Evolutionary conservation across 1,139 yeast genomes (phyloP), one percentile per base, ranked within the genome.

Genomic region (Pichia terricola): DNA sequence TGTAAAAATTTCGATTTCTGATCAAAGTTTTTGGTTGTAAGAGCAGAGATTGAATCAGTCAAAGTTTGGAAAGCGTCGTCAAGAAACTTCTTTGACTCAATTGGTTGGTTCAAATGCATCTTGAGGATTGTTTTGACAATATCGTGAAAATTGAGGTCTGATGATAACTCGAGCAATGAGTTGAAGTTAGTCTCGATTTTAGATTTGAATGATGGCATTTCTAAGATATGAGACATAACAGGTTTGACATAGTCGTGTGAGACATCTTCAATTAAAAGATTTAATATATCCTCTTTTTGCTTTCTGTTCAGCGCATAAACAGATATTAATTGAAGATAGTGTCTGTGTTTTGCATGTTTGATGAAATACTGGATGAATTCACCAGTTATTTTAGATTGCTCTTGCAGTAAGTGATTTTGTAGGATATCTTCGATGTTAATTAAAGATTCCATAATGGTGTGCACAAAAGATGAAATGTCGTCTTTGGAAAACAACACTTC

Each of bases 201-300:
- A 0, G 85, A 72, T 50, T 65, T 76, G 52, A 66, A 72, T 0
- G 83, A 70, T 5, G 83, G 81, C 7, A 68, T 64, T 3, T 53
- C 47, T 22, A 78, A 34, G 11, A 34, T 9, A 7, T 34, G 7
- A 7, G 11, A 16, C 11, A 34, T n/a, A 2, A 54, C 26, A 78
- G 52, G 45, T 72, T 70, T 4, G 52, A 37, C 10, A 75, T 52
- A 4, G 61, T 46, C 0, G 32, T 22, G 5, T 44, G 39, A 4
- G 49, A 53, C 22, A 54, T 40, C 0, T 30, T 48, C 47, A 6
- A 55, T 47, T 25, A 77, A 51, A 40, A 38, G 45, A 48, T 77
- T 64, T 16, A 78, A 52, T 7, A 72, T 48, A 4, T 57, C 57
- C 26, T 64, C 63, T 55, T 73, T 77, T 28, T 61, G 54, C 8